Evolutionary conservation across 768 basidiomycete species (phyloP).

Genomic region (Tephrocybe sp.): DNA sequence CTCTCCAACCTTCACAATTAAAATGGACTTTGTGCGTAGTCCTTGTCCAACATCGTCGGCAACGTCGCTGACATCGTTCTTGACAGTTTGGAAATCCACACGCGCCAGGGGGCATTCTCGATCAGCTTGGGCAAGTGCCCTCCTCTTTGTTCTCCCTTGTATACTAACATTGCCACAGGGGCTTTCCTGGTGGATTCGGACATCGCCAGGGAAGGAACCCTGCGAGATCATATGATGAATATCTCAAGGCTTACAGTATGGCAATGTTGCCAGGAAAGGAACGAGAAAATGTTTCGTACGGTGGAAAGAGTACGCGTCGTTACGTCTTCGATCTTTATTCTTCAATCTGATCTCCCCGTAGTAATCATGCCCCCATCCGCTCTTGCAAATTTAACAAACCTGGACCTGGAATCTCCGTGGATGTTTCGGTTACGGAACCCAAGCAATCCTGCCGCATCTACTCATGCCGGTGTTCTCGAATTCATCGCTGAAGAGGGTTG

Average conservation of each 20-base stretch:
- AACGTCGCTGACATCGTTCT: slow-evolving; percentile 9
- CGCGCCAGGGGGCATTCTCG: slow-evolving; percentile 60
- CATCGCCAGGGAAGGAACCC: slow-evolving; percentile 47
- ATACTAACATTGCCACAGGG: slow-evolving; percentile 33
- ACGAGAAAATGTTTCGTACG: slow-evolving; percentile 90
- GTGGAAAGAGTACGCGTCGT: slow-evolving; percentile 80
- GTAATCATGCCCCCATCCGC: slow-evolving; percentile 98
- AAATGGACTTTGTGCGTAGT: slow-evolving; percentile 45
- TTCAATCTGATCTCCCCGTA: slow-evolving; percentile 28
- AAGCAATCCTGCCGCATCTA: slow-evolving; percentile 74
- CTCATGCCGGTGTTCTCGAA: slow-evolving; percentile 96
- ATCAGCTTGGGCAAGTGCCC: slow-evolving; percentile 49
- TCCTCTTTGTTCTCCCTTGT: slow-evolving; percentile 1
- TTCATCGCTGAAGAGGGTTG: slow-evolving; percentile 98
- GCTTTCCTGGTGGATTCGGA: slow-evolving; percentile 49
- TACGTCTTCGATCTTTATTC: slow-evolving; percentile 1
- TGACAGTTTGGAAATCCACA: slow-evolving; percentile 40
- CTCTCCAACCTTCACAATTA: not conserved
- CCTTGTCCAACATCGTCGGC: not conserved
- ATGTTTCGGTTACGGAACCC: slow-evolving; percentile 97
- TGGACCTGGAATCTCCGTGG: slow-evolving; percentile 92
- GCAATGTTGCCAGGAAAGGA: slow-evolving; percentile 88
- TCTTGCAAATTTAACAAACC: slow-evolving; percentile 78
- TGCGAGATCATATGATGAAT: slow-evolving; percentile 83
- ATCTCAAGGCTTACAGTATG: slow-evolving; percentile 92